Evolutionary conservation across 2,329 filamentous ascomycete genomes (phyloP), one percentile per base, ranked within the genome.

Genomic region (Xylariaceae sp.): DNA sequence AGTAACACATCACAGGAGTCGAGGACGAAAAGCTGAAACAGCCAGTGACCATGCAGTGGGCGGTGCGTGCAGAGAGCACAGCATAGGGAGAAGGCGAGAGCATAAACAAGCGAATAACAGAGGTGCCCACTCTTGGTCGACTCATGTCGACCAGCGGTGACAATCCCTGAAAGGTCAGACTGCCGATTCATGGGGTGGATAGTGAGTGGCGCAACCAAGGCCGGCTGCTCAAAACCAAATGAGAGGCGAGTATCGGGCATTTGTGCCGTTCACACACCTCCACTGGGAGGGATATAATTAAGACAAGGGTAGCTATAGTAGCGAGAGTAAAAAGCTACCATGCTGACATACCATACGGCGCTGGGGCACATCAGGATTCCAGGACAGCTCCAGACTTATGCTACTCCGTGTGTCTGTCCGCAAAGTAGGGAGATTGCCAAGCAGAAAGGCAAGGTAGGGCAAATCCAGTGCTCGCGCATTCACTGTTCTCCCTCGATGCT

Each of bases 11-110:
- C n/a, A n/a, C n/a, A 55, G 48, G 57, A 62, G 56, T 59, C 56
- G 62, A 55, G 60, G 56, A 53, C 50, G 57, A 55, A 62, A 62
- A 57, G 50, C 53, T 69, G 67, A 69, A 69, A 70, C 66, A 58
- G 59, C 56, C 55, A 56, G 56, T 62, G 60, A 46, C 62, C 61
- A 65, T 66, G 63, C 63, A 58, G 54, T 59, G 63, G 56, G 60
- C 57, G 60, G 54, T 56, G 50, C 46, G 43, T 36, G 34, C 41
- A 47, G 45, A 52, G 40, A 6, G 21, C 11, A 24, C 7, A 11
- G 21, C 6, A 24, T 7, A 24, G 21, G 21, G 21, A 24, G 21
- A 24, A n/a, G 21, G 6, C 6, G 21, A 56, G 50, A 59, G 59
- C 60, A 65, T 62, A 54, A 60, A 7, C 60, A 59, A 61, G 56